Evolutionary conservation across 768 basidiomycete species (phyloP).

Genomic region (Mycena capillaripes): DNA sequence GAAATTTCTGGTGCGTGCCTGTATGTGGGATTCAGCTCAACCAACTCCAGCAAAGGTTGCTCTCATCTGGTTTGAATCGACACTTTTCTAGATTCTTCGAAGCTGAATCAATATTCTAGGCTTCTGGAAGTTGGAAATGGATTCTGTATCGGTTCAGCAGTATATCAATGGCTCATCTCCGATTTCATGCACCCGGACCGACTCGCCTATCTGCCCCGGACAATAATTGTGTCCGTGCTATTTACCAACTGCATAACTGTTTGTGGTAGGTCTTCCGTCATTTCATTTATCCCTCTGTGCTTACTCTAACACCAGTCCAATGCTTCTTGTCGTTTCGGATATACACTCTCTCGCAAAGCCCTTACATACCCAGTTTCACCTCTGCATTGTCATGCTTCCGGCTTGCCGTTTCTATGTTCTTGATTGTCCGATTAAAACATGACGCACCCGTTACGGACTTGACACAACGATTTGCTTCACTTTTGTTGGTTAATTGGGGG

Average conservation of each 20-base stretch:
- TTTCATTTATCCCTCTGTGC: neutral
- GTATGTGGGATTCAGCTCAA: too few relatives aligned
- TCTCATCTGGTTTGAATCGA: neutral
- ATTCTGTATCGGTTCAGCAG: slow-evolving; percentile 10
- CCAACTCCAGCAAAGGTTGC: too few relatives aligned
- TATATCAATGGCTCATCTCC: neutral
- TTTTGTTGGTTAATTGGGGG: neutral
- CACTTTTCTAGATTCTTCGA: neutral
- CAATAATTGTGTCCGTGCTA: neutral
- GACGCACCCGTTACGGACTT: neutral
- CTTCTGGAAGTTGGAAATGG: slow-evolving; percentile 5
- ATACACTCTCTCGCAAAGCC: neutral
- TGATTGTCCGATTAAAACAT: neutral
- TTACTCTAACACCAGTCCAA: slow-evolving; percentile 2
- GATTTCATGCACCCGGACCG: slow-evolving; percentile 5
- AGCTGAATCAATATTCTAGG: neutral
- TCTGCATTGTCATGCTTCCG: neutral
- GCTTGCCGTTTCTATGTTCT: neutral
- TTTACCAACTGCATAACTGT: neutral
- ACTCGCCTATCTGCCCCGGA: neutral
- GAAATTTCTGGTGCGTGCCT: slow-evolving; percentile 16
- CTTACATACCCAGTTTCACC: neutral
- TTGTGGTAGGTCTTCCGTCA: slow-evolving; percentile 1
- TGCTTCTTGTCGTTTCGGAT: slow-evolving; percentile 26
- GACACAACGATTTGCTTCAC: neutral